Conservation (phyloP, 352 stramenopile genomes). For the Blastocystis sp. region DNA sequence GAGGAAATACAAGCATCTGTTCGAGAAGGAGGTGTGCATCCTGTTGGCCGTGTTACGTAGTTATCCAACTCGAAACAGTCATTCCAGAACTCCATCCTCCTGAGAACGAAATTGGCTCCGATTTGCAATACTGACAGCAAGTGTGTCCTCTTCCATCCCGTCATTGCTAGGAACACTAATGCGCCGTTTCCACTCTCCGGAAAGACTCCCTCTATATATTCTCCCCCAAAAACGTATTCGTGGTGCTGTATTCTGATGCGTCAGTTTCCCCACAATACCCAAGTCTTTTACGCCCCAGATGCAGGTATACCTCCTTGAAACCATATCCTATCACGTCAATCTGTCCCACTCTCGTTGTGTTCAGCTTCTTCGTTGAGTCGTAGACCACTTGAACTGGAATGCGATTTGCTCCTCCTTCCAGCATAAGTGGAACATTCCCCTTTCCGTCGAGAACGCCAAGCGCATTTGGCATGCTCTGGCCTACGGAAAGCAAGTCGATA, state of each 20-base stretch:
- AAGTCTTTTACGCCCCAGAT: background rate
- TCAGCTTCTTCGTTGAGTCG: background rate
- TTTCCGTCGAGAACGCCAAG: slow-evolving; percentile 46
- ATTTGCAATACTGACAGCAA: background rate
- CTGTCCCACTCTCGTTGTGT: background rate
- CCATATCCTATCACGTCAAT: background rate
- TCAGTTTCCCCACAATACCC: background rate
- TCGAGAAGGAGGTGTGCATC: slow-evolving; percentile 42
- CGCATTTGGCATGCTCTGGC: slow-evolving; percentile 33
- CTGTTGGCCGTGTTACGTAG: background rate
- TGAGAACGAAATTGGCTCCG: background rate
- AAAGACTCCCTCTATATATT: background rate
- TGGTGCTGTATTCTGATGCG: background rate
- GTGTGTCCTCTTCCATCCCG: background rate
- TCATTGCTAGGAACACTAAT: background rate
- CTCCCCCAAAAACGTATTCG: background rate
- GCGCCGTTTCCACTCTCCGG: too few relatives aligned
- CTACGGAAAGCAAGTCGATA: background rate
- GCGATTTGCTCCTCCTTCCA: background rate
- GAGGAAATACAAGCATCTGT: slow-evolving; percentile 64
- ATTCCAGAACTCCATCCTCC: background rate
- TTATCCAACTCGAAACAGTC: slow-evolving; percentile 23
- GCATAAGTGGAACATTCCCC: slow-evolving; percentile 8
- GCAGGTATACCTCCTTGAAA: slow-evolving; percentile 29
- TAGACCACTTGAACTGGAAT: slow-evolving; percentile 63